Conservation (phyloP, 2,329 filamentous ascomycete species). For the Myrmaecium sp. region DNA sequence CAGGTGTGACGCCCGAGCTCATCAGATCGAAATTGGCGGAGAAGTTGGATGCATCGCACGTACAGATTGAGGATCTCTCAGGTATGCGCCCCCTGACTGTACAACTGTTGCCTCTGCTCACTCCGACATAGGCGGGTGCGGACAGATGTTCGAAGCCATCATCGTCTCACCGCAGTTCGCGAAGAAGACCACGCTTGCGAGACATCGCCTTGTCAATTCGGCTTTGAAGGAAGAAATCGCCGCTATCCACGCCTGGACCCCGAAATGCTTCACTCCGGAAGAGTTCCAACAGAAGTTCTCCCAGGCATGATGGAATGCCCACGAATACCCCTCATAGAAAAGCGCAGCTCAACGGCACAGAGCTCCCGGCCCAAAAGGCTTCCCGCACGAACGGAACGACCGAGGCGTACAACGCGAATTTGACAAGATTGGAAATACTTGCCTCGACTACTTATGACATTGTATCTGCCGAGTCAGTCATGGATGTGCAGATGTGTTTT, state of each 20-base stretch:
- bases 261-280: slow-evolving; percentile 80
- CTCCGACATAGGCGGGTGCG: slow-evolving; percentile 41
- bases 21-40: slow-evolving; percentile 52
- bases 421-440: not conserved
- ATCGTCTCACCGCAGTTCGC: slow-evolving; percentile 41
- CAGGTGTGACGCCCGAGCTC: slow-evolving; percentile 53
- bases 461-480: too few species aligned
- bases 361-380: too few species aligned
- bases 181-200: slow-evolving; percentile 52
- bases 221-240: slow-evolving; percentile 77
- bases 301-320: slow-evolving; percentile 9
- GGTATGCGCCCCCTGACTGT: slow-evolving; percentile 36
- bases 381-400: too few species aligned
- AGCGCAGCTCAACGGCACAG: too few species aligned
- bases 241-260: slow-evolving; percentile 85
- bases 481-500: too few species aligned
- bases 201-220: slow-evolving; percentile 73
- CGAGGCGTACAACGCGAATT: not conserved
- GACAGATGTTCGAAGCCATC: slow-evolving; percentile 52
- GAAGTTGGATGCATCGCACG: slow-evolving; percentile 57
- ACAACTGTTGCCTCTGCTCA: not conserved
- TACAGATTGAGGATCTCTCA: slow-evolving; percentile 83
- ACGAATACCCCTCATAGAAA: too few species aligned
- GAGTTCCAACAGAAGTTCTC: slow-evolving; percentile 61
- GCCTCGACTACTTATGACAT: too few species aligned